phyloP scores from a whole-genome alignment of 2,329 filamentous ascomycete genomes.

The Ascomycota sp. region DNA sequence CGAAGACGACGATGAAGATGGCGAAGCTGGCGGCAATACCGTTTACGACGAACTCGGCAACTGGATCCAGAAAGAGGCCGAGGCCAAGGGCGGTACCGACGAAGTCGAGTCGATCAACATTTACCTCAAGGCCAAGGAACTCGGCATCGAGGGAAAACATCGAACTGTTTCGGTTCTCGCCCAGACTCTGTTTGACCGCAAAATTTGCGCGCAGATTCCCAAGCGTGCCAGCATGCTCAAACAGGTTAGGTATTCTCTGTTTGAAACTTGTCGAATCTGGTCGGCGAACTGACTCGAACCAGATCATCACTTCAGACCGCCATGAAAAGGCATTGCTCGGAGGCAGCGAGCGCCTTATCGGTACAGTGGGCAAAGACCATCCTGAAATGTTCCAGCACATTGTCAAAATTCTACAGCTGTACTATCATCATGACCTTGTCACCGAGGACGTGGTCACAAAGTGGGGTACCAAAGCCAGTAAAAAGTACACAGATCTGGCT shows the following conservation, averaged over 20 bases:
- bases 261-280: background rate
- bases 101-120: conserved; percentile 77
- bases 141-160: conserved; percentile 88
- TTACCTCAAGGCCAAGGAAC: conserved; percentile 90
- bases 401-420: conserved; percentile 69
- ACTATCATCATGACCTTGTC: conserved; percentile 81
- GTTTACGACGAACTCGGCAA: conserved; percentile 79
- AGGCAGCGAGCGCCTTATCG: conserved; percentile 82
- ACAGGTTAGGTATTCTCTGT: conserved; percentile 34
- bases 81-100: conserved; percentile 51
- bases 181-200: conserved; percentile 82
- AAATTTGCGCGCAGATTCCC: conserved; percentile 72
- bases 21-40: conserved; percentile 52
- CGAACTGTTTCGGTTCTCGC: conserved; percentile 80
- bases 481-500: conserved; percentile 84
- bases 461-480: conserved; percentile 90
- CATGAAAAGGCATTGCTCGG: conserved; percentile 92
- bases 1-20: conserved; percentile 64
- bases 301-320: conserved; percentile 57
- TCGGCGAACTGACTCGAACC: no score
- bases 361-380: conserved; percentile 48
- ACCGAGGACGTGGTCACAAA: conserved; percentile 73
- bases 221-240: conserved; percentile 73
- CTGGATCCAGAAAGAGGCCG: conserved; percentile 66
- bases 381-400: conserved; percentile 57